Percentiles rank a stretch among this genome's conserved stretches.
Evolutionary conservation across 495 filamentous ascomycete genomes (phyloP).

Genomic region (Penicillium goetzii): DNA sequence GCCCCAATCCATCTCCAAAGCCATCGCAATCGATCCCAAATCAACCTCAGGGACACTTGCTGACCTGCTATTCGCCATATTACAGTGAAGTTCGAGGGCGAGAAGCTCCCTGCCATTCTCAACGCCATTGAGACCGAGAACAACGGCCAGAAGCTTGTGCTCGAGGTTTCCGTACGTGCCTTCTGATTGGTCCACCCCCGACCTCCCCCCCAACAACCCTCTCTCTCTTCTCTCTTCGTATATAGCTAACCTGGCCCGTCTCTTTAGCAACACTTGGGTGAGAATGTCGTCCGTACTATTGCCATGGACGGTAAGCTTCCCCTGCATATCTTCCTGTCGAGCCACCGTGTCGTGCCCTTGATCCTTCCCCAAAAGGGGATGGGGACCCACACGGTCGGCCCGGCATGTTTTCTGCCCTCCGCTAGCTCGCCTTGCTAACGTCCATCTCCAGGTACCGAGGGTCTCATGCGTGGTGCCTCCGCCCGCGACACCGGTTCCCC

Average conservation of each 20-base stretch:
- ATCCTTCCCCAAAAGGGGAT: conserved; percentile 19
- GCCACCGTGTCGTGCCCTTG: conserved; percentile 33
- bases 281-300: conserved; percentile 99
- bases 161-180: conserved; percentile 90
- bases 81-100: conserved; percentile 90
- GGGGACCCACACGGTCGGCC: conserved; percentile 29
- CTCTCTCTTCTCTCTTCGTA: not conserved
- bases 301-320: conserved; percentile 95
- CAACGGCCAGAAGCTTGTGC: conserved; percentile 89
- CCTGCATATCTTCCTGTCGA: conserved; percentile 12
- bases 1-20: conserved; percentile 39
- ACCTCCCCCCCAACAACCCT: conserved; percentile 20
- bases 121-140: conserved; percentile 93
- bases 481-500: conserved; percentile 88
- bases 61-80: conserved; percentile 42
- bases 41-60: conserved; percentile 36
- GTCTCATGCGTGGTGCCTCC: conserved; percentile 88
- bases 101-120: conserved; percentile 94
- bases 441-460: conserved; percentile 81
- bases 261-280: conserved; percentile 94
- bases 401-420: conserved; percentile 13
- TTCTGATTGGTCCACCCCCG: conserved; percentile 25
- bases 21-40: conserved; percentile 44
- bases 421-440: not conserved
- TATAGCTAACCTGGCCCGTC: conserved; percentile 28